Percentiles rank a stretch among this genome's conserved stretches.
These are phyloP conservation scores for Croton laevigatus DNA, from an alignment of 441 rosid species.

Conservation along the genomic window DNA sequence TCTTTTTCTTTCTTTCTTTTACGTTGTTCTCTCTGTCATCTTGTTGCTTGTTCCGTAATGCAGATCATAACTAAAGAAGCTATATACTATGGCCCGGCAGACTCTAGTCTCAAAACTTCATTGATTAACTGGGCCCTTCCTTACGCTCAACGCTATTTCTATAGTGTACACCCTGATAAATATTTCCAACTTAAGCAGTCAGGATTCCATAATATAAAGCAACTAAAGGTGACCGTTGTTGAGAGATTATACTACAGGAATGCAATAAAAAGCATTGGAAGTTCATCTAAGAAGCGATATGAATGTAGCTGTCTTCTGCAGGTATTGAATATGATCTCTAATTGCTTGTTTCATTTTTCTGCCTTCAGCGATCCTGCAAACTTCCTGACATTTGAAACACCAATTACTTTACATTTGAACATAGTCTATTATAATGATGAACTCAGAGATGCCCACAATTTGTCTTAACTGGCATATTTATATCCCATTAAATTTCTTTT, in stretches of 20 bases:
- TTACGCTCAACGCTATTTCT: constrained; percentile 86
- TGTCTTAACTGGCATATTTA: constrained; percentile 1
- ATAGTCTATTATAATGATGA: background rate
- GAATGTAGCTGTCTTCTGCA: constrained; percentile 73
- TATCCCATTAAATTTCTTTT: constrained; percentile 19
- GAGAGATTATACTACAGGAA: constrained; percentile 66
- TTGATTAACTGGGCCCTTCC: constrained; percentile 89
- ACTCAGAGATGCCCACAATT: background rate
- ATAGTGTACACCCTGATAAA: constrained; percentile 50
- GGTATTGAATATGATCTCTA: constrained; percentile 40
- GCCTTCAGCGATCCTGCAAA: background rate
- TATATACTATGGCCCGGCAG: constrained; percentile 48
- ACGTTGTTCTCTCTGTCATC: background rate
- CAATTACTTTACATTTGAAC: background rate
- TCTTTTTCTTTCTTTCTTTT: background rate
- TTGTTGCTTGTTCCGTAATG: constrained; percentile 19
- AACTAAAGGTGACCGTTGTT: constrained; percentile 58
- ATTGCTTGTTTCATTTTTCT: background rate
- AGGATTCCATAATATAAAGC: constrained; percentile 45
- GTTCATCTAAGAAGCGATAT: constrained; percentile 47
- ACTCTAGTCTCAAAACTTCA: constrained; percentile 48
- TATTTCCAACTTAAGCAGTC: constrained; percentile 54
- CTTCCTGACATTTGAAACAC: background rate
- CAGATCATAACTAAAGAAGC: constrained; percentile 89
- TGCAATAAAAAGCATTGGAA: constrained; percentile 47